Conservation (phyloP, 2,329 filamentous ascomycete genomes). For the Amesomyces nigricolor region DNA sequence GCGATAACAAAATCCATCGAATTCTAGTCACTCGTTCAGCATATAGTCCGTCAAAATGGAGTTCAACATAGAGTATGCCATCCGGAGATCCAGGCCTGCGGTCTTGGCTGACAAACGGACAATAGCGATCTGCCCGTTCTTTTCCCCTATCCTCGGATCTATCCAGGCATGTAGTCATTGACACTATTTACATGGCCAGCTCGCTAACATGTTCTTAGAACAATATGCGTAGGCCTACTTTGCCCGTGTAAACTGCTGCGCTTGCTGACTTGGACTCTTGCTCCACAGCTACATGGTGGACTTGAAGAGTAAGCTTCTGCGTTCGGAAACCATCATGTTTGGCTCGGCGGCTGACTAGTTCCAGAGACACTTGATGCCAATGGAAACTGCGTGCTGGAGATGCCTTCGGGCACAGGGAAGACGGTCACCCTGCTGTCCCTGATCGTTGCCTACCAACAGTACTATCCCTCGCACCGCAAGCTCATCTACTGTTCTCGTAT, state of each 20-base stretch:
- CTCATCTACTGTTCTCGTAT: constrained; percentile 94
- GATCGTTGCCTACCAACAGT: constrained; percentile 93
- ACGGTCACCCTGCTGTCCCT: constrained; percentile 91
- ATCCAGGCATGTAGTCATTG: constrained; percentile 41
- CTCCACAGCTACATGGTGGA: constrained; percentile 49
- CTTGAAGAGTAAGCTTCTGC: constrained; percentile 43
- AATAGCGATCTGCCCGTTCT: constrained; percentile 50
- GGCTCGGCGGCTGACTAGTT: constrained; percentile 6
- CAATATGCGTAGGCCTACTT: constrained; percentile 28
- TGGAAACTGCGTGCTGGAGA: constrained; percentile 94
- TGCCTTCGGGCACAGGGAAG: constrained; percentile 98
- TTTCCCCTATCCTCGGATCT: constrained; percentile 55
- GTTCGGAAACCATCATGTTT: too few relatives aligned
- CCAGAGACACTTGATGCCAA: constrained; percentile 78
- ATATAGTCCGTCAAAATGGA: constrained; percentile 36
- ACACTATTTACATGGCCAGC: background rate
- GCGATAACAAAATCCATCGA: background rate
- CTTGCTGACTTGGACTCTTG: constrained; percentile 11
- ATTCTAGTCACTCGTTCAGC: background rate
- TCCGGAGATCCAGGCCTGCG: background rate
- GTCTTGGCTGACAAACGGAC: constrained; percentile 3
- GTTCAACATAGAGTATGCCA: constrained; percentile 46
- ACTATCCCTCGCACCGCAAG: constrained; percentile 88
- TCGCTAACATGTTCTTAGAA: constrained; percentile 22
- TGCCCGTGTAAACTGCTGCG: background rate